Percentiles rank a stretch among this genome's conserved stretches.
phyloP scores from a whole-genome alignment of 2,329 filamentous ascomycete genomes.

The Colletotrichum gloeosporioides region DNA sequence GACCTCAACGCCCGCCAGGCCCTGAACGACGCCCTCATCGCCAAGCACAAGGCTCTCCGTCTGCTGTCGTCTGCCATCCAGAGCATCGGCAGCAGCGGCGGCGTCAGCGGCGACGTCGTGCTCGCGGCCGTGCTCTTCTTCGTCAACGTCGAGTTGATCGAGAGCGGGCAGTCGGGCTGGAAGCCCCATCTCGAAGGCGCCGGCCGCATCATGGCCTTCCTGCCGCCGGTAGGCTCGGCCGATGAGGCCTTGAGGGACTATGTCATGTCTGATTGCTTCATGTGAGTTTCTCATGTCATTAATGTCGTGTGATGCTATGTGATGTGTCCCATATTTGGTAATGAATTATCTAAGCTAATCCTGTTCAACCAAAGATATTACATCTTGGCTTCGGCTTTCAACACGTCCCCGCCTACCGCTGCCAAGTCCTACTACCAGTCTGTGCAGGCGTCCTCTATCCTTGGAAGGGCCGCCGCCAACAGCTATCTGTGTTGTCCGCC shows the following conservation, averaged over 20 bases:
- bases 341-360: not conserved
- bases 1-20: conserved; percentile 31
- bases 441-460: conserved; percentile 39
- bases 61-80: conserved; percentile 46
- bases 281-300: conserved; percentile 31
- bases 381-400: conserved; percentile 51
- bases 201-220: conserved; percentile 45
- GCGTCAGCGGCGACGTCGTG: conserved; percentile 42
- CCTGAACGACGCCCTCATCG: conserved; percentile 48
- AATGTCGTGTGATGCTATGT: not conserved
- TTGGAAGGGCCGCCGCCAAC: conserved; percentile 45
- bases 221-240: conserved; percentile 36
- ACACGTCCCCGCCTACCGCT: conserved; percentile 32
- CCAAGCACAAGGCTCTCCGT: conserved; percentile 49
- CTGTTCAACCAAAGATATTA: conserved; percentile 41
- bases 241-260: conserved; percentile 46
- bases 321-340: not conserved
- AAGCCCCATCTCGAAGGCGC: conserved; percentile 52
- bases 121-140: conserved; percentile 54
- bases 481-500: conserved; percentile 55
- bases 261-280: conserved; percentile 54
- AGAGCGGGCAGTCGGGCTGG: conserved; percentile 54
- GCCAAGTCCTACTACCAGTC: conserved; percentile 39
- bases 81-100: conserved; percentile 32
- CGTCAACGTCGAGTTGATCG: conserved; percentile 56